phyloP scores from a whole-genome alignment of 257 asterid species.

The Capsicum rhomboideum region DNA sequence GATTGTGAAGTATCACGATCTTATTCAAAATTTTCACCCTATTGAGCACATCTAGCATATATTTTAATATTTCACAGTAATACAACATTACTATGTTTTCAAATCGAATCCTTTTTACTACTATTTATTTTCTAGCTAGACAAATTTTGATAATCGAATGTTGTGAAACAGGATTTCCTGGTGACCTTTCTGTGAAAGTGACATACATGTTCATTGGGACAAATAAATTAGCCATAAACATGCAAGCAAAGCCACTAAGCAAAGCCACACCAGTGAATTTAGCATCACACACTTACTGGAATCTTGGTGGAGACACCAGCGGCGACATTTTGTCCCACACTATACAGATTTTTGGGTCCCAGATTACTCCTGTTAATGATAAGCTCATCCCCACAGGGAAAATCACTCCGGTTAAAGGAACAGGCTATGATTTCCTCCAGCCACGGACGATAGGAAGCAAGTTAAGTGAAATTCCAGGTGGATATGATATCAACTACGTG shows the following conservation, averaged over 20 bases:
- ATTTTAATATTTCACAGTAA: background rate
- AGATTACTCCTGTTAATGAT: slow-evolving; percentile 49
- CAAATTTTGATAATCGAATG: background rate
- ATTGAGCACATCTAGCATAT: background rate
- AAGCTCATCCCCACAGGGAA: slow-evolving; percentile 72
- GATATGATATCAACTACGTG: slow-evolving; percentile 76
- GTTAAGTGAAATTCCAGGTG: slow-evolving; percentile 26
- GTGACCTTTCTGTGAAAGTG: slow-evolving; percentile 41
- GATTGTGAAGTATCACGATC: background rate
- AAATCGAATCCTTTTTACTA: background rate
- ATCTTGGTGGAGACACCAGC: slow-evolving; percentile 64
- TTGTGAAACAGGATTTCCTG: slow-evolving; percentile 64
- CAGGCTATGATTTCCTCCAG: slow-evolving; percentile 52
- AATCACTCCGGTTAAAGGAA: slow-evolving; percentile 34
- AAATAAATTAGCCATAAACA: slow-evolving; percentile 38
- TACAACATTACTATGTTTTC: background rate
- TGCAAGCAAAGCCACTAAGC: slow-evolving; percentile 49
- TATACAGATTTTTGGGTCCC: slow-evolving; percentile 45
- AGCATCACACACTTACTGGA: slow-evolving; percentile 85
- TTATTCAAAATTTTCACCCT: background rate
- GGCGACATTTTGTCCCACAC: slow-evolving; percentile 58
- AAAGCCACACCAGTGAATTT: slow-evolving; percentile 74
- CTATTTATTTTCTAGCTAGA: background rate
- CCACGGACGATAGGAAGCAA: slow-evolving; percentile 40
- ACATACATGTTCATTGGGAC: slow-evolving; percentile 46